Base-by-base conservation (phyloP, 2,329 filamentous ascomycete species). In the Colletotrichum shisoi region DNA sequence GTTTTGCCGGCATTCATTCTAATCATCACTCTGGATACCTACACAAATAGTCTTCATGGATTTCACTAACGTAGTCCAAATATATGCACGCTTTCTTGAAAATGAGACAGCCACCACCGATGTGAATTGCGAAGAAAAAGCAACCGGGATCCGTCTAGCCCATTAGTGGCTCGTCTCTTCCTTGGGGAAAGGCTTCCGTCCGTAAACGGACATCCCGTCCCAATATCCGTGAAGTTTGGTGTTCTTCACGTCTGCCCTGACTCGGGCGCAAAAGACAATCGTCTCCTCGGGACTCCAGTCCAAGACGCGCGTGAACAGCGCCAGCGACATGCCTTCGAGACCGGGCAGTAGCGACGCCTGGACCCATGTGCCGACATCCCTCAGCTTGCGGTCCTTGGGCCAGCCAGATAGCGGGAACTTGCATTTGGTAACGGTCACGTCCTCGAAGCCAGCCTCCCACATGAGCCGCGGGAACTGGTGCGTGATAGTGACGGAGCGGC, bases 361-460 rank as follows among this genome's bases (percentile, higher is more conserved):
- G 44, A 51, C 52, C 12, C 69, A 71, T 51, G 68, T 51, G 62
- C 67, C 80, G 58, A 81, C 73, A 58, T 79, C 76, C 67, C 81
- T 82, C 24, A 81, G 73, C n/a, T 75, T 76, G 1, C 74, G 71
- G 45, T 82, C 76, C 46, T 76, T 79, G 1, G 81, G 76, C 81
- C 81, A 83, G 1, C 73, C 73, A 39, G 77, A 79, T 11, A 78
- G 72, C 0, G 81, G 80, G 4, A 81, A 73, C 63, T 78, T 73
- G 56, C 73, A 70, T 19, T 71, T 70, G 12, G 64, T 71, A 12
- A 74, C 69, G 1, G 63, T 64, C 1, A 79, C 72, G 39, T 76
- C 68, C 39, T 72, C 64, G 49, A 77, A 79, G 1, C 77, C 77
- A 0, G 60, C 70, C n/a, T 62, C 71, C 31, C 62, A 51, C 27